Percentiles rank a stretch among this genome's conserved stretches.
phyloP scores from a whole-genome alignment of 805 yeast species.

The Martiniozyma abietophila region DNA sequence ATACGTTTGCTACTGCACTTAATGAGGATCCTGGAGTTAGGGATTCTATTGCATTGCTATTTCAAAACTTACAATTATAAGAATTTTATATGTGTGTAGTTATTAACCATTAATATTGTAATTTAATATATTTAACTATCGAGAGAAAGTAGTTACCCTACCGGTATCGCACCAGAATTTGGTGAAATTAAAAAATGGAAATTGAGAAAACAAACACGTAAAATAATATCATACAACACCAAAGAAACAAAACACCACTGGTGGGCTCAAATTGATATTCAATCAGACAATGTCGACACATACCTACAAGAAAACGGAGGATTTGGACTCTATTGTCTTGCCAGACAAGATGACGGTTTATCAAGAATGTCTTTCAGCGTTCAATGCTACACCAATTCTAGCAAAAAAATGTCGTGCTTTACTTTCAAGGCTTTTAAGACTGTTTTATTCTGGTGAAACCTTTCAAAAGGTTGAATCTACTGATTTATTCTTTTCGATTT shows the following conservation, averaged over 20 bases:
- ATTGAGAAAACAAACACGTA: too few species aligned
- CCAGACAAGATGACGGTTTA: conserved; percentile 97
- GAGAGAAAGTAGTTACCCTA: too few species aligned
- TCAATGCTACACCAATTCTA: conserved; percentile 84
- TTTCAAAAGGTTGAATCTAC: conserved; percentile 90
- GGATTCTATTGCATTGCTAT: conserved; percentile 74
- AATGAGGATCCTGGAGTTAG: conserved; percentile 86
- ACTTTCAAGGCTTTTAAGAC: conserved; percentile 72
- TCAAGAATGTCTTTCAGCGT: conserved; percentile 88
- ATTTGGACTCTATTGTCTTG: conserved; percentile 50
- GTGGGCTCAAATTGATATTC: too few species aligned
- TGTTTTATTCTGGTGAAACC: conserved; percentile 76
- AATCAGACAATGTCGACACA: conserved; percentile 66
- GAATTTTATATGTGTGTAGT: background rate
- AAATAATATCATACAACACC: too few species aligned
- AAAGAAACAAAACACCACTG: too few species aligned
- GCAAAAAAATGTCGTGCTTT: conserved; percentile 79
- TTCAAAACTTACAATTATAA: conserved; percentile 39
- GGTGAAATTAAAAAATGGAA: too few species aligned
- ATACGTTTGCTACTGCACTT: conserved; percentile 68
- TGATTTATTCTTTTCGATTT: conserved; percentile 82
- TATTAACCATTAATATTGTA: background rate
- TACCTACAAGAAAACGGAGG: conserved; percentile 78
- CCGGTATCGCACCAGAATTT: too few species aligned
- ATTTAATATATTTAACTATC: background rate